Evolutionary conservation across 768 basidiomycete genomes (phyloP), one percentile per base, ranked within the genome.

Genomic region (Lactifluus pinguis): DNA sequence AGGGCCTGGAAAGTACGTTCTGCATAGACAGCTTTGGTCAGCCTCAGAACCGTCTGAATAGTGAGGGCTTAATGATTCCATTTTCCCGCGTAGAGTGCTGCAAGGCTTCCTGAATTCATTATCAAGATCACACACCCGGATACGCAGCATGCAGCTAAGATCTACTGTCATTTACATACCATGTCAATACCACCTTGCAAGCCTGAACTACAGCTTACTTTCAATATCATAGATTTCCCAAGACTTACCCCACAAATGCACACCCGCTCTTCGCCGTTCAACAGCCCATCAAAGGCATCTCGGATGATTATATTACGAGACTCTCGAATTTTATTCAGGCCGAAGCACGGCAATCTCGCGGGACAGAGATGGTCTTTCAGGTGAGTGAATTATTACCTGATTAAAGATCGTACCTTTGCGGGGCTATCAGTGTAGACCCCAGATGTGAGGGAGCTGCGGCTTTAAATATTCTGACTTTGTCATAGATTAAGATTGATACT

Each of bases 331-430:
- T 76, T 19, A 80, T 92, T 55, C 83, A 84, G 56, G 72, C 74
- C 0, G 86, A 92, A 68, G 86, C 83, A 1, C 84, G 85, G 72
- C 81, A 77, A 65, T 70, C 78, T 63, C 76, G 80, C 55, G 89
- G 89, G 4, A 79, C 80, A 21, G 88, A 89, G 71, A 86, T 89
- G 81, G 86, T 90, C 38, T 89, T 91, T 70, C 81, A 87, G 75
- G 87, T 87, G 34, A 21, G 79, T 71, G n/a, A 41, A 47, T 19
- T 52, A n/a, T 63, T 41, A 7, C 30, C 19, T 45, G 11, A 13
- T 44, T 21, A 19, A 36, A 15, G 38, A 17, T 15, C 30, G 41
- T n/a, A 13, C 49, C 49, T 36, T 30, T 13, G 14, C 21, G 32
- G 15, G 44, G 29, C 17, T 30, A 36, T 53, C n/a, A 59, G 34